Evolutionary conservation across 306 rosid genomes (phyloP), one percentile per base, ranked within the genome.

Genomic region (Sphenostylis stenocarpa): DNA sequence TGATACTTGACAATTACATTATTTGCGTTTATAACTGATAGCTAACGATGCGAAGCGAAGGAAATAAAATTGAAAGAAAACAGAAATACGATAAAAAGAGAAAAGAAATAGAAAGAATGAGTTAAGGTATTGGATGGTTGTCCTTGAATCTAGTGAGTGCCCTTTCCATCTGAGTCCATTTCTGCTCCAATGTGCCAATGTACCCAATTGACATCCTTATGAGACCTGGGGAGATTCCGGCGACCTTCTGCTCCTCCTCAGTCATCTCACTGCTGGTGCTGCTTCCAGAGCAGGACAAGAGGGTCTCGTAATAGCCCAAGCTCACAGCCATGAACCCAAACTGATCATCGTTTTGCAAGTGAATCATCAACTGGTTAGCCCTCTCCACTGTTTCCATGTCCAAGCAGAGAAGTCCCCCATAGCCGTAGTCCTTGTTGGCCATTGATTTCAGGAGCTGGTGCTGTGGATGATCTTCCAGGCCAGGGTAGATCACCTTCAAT

Each of bases 321-420:
- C 97, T 94, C 28, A 94, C 97, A 0, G 97, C 98, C 89, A 94
- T 87, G 81, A 90, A 79, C 4, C 97, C 97, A 57, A 94, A 94
- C 45, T 88, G 92, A 0, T 84, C 36, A 63, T 78, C 78, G 74
- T 94, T 91, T 19, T 94, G 96, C 58, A 94, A 71, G 4, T 80
- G 67, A 31, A 34, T 49, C 98, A 94, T 91, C 20, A 94, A 24
- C 4, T 51, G 10, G 56, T 94, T 91, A 20, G 97, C 98, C 73
- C 81, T 84, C 21, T 87, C 96, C 62, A 85, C 96, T 0, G 97
- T 91, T 3, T 78, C 96, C 97, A 88, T 90, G 74, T 91, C 98
- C 9, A 94, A n/a, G 33, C 97, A 94, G 31, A 94, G 43, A 10
- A 94, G 80, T 4, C 98, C 96, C 7, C 98, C 98, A 6, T 31